These are phyloP conservation scores for Lactarius psammicola DNA, from an alignment of 768 basidiomycete species.

Conservation along the genomic window DNA sequence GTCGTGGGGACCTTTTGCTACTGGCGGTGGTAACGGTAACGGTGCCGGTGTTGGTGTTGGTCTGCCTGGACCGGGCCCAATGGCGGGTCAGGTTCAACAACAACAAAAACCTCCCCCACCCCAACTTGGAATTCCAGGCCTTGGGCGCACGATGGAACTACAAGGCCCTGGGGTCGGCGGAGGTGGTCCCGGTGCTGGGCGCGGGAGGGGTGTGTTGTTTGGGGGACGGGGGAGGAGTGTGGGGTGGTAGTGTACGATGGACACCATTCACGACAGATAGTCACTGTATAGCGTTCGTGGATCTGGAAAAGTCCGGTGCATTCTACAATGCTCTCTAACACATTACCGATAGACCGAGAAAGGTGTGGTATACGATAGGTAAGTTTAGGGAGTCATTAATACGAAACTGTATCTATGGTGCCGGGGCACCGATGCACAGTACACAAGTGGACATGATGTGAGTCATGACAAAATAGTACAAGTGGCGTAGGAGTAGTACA, in stretches of 20 bases:
- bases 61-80: constrained; percentile 12
- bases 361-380: constrained; percentile 5
- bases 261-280: not conserved
- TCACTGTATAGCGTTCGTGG: not conserved
- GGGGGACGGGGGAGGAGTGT: constrained; percentile 27
- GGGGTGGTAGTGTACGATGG: constrained; percentile 18
- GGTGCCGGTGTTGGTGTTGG: constrained; percentile 6
- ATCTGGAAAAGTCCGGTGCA: constrained; percentile 8
- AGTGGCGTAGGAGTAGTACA: constrained; percentile 12
- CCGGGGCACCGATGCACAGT: constrained; percentile 7
- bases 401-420: constrained; percentile 3
- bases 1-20: constrained; percentile 15
- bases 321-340: constrained; percentile 2
- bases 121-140: constrained; percentile 13
- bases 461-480: constrained; percentile 12
- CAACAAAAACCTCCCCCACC: constrained; percentile 39
- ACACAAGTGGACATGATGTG: not conserved
- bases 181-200: constrained; percentile 10
- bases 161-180: constrained; percentile 21
- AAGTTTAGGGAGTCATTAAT: constrained; percentile 12
- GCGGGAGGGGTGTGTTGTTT: constrained; percentile 25
- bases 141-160: constrained; percentile 23
- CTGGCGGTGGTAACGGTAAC: constrained; percentile 21
- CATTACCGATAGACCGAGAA: constrained; percentile 13
- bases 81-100: constrained; percentile 28